A percentile compares a stretch with the other conserved stretches of the same genome.
Conservation (phyloP, 441 rosid genomes). For the Populus hybrid region DNA sequence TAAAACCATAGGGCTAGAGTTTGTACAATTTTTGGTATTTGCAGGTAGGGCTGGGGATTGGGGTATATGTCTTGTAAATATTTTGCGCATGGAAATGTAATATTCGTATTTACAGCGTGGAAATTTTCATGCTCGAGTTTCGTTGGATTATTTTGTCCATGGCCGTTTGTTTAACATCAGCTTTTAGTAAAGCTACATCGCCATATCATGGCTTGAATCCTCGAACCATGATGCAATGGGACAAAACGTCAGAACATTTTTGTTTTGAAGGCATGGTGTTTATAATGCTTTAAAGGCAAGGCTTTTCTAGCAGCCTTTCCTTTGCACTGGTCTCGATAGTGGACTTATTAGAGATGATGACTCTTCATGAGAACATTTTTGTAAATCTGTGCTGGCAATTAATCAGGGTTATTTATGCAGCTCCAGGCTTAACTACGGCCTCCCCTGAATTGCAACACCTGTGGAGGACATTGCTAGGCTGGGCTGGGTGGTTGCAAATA, state of each 20-base stretch:
- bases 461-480: not conserved
- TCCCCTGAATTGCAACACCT: not conserved
- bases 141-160: not conserved
- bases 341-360: too few species aligned
- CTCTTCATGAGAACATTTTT: not conserved
- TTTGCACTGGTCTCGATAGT: too few species aligned
- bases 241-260: too few species aligned
- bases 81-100: slow-evolving; percentile 15
- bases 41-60: slow-evolving; percentile 12
- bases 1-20: slow-evolving; percentile 21
- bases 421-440: not conserved
- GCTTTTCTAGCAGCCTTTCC: too few species aligned
- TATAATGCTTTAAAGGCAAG: too few species aligned
- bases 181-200: not conserved
- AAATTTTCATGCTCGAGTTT: not conserved
- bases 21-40: slow-evolving; percentile 27
- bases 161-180: not conserved
- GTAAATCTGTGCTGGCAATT: not conserved
- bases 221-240: not conserved
- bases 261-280: not conserved
- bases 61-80: slow-evolving; percentile 23
- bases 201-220: not conserved
- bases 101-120: slow-evolving; percentile 3
- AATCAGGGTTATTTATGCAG: not conserved
- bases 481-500: not conserved